Evolutionary conservation across 1,284 basidiomycete species (phyloP).

Genomic region (Microbotryomycetes sp.): DNA sequence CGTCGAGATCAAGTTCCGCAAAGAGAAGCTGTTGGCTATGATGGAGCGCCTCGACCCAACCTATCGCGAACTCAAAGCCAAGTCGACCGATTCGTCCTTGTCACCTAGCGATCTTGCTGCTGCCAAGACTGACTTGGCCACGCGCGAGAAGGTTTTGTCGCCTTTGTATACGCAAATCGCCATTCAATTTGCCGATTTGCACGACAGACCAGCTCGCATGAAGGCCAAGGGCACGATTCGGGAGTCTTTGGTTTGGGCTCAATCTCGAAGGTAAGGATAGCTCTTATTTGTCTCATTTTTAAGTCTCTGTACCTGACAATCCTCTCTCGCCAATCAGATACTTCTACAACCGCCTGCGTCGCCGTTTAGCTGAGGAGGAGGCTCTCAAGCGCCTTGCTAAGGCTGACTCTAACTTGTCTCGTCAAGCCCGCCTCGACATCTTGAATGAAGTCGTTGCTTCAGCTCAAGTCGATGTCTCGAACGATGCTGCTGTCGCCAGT

Average conservation of each 20-base stretch:
- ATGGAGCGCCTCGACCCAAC: conserved; percentile 90
- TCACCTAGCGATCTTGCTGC: conserved; percentile 65
- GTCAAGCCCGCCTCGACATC: conserved; percentile 33
- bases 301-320: neutral
- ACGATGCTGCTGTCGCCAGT: conserved; percentile 37
- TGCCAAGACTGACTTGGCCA: conserved; percentile 61
- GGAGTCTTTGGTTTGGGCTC: conserved; percentile 74
- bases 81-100: conserved; percentile 65
- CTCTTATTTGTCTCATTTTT: neutral
- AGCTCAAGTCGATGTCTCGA: conserved; percentile 29
- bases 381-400: conserved; percentile 35
- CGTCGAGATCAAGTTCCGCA: conserved; percentile 66
- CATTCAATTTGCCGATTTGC: conserved; percentile 90
- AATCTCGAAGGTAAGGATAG: conserved; percentile 57
- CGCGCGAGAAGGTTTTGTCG: conserved; percentile 73
- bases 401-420: conserved; percentile 40
- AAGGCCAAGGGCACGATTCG: conserved; percentile 86
- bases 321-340: conserved; percentile 42
- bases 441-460: conserved; percentile 34
- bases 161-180: conserved; percentile 93
- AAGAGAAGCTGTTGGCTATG: conserved; percentile 75
- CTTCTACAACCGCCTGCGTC: conserved; percentile 92
- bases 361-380: conserved; percentile 48
- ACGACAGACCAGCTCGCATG: conserved; percentile 92
- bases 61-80: conserved; percentile 74